Evolutionary conservation across 805 yeast genomes (phyloP).

Genomic region (Metschnikowia gruessii): DNA sequence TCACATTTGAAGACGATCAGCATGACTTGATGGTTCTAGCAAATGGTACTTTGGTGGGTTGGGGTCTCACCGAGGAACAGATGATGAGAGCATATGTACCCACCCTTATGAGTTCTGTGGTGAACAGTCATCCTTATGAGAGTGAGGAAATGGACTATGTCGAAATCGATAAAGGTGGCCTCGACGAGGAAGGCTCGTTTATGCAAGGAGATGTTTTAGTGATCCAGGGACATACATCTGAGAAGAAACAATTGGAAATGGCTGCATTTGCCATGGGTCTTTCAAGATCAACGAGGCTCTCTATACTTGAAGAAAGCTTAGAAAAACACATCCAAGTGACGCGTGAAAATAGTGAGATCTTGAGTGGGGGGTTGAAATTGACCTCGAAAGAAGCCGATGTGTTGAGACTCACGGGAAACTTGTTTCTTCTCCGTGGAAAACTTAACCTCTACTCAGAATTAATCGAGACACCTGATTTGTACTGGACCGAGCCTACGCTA

Average conservation of each 20-base stretch:
- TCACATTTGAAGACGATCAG: conserved; percentile 26
- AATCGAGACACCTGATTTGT: conserved; percentile 88
- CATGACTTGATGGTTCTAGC: conserved; percentile 64
- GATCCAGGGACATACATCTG: conserved; percentile 48
- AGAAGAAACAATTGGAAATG: conserved; percentile 60
- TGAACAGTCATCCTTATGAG: conserved; percentile 48
- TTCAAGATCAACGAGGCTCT: conserved; percentile 81
- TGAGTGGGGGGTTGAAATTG: conserved; percentile 57
- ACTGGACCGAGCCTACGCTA: conserved; percentile 88
- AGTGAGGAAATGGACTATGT: conserved; percentile 86
- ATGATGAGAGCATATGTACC: conserved; percentile 51
- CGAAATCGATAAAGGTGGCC: conserved; percentile 36
- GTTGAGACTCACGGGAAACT: conserved; percentile 65
- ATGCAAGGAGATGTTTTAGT: conserved; percentile 70
- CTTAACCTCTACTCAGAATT: conserved; percentile 83
- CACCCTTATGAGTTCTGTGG: conserved; percentile 45
- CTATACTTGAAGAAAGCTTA: conserved; percentile 69
- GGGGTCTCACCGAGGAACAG: conserved; percentile 68
- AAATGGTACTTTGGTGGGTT: conserved; percentile 78
- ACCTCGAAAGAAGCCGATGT: conserved; percentile 55
- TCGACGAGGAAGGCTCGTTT: conserved; percentile 34
- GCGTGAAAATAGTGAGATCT: conserved; percentile 57
- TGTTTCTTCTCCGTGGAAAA: conserved; percentile 75
- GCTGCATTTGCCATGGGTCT: conserved; percentile 88
- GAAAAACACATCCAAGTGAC: conserved; percentile 68